A percentile compares a stretch with the other conserved stretches of the same genome.
Conservation (phyloP, 2,329 filamentous ascomycete genomes). For the Trichoderma sp. region DNA sequence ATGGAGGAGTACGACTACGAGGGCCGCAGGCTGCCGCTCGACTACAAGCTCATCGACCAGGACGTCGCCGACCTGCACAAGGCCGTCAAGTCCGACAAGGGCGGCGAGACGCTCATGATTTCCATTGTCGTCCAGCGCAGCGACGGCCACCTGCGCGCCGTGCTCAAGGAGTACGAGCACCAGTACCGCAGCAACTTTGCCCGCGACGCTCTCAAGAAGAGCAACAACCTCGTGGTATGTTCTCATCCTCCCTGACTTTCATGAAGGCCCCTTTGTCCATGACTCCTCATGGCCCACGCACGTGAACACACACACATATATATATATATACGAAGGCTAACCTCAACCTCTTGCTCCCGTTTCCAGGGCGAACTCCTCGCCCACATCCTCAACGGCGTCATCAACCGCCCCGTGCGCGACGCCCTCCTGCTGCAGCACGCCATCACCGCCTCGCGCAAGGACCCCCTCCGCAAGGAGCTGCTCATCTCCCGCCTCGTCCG, state of each 20-base stretch:
- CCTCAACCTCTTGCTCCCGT: neutral
- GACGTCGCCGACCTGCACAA: slow-evolving; percentile 74
- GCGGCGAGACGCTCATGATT: slow-evolving; percentile 87
- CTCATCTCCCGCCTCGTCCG: slow-evolving; percentile 86
- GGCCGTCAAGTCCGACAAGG: slow-evolving; percentile 71
- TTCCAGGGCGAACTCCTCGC: slow-evolving; percentile 85
- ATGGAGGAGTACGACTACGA: slow-evolving; percentile 78
- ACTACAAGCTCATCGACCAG: slow-evolving; percentile 63
- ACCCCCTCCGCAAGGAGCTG: slow-evolving; percentile 76
- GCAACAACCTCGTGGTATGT: slow-evolving; percentile 88
- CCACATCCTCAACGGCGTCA: slow-evolving; percentile 93
- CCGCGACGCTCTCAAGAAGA: slow-evolving; percentile 82
- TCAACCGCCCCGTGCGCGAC: slow-evolving; percentile 93
- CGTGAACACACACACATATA: neutral
- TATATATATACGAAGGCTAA: slow-evolving; percentile 55
- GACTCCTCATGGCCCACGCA: too few relatives aligned
- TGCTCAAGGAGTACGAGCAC: slow-evolving; percentile 75
- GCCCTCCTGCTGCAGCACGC: slow-evolving; percentile 90
- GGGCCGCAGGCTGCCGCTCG: slow-evolving; percentile 60
- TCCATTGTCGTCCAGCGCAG: slow-evolving; percentile 78
- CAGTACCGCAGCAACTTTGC: slow-evolving; percentile 81
- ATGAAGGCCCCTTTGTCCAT: too few relatives aligned
- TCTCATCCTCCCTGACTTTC: slow-evolving; percentile 6
- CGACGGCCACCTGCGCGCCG: slow-evolving; percentile 78
- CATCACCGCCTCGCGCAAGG: slow-evolving; percentile 70